Conservation (phyloP, 164 flowering plant genomes). For the Cinnamomum micranthum region DNA sequence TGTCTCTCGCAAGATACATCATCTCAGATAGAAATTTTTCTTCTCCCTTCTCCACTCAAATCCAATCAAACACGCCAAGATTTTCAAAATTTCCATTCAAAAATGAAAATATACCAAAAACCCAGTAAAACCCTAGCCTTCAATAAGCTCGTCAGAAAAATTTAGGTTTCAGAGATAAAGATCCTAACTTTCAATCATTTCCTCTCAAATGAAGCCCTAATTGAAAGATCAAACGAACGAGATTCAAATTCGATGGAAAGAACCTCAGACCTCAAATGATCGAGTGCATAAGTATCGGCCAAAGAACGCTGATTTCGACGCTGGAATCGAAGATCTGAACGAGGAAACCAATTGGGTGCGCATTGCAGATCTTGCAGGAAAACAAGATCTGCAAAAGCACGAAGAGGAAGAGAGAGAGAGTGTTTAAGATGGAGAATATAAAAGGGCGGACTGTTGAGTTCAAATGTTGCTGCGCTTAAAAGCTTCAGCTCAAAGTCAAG, state of each 20-base stretch:
- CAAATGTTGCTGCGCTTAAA: neutral
- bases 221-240: neutral
- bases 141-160: neutral
- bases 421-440: neutral
- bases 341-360: neutral
- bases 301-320: neutral
- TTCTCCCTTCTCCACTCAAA: neutral
- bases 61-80: neutral
- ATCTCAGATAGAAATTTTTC: neutral
- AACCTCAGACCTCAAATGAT: neutral
- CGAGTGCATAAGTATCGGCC: neutral
- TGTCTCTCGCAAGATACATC: neutral
- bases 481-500: neutral
- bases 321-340: neutral
- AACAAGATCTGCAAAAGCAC: neutral
- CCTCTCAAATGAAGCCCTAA: neutral
- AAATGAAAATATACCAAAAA: neutral
- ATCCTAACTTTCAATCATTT: neutral
- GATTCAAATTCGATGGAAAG: neutral
- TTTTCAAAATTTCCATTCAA: neutral
- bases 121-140: neutral
- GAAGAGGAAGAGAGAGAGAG: neutral
- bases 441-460: conserved; percentile 1
- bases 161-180: neutral
- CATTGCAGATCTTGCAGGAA: conserved; percentile 2